Evolutionary conservation across 768 basidiomycete species (phyloP).

Genomic region (Amanita polypyramis): DNA sequence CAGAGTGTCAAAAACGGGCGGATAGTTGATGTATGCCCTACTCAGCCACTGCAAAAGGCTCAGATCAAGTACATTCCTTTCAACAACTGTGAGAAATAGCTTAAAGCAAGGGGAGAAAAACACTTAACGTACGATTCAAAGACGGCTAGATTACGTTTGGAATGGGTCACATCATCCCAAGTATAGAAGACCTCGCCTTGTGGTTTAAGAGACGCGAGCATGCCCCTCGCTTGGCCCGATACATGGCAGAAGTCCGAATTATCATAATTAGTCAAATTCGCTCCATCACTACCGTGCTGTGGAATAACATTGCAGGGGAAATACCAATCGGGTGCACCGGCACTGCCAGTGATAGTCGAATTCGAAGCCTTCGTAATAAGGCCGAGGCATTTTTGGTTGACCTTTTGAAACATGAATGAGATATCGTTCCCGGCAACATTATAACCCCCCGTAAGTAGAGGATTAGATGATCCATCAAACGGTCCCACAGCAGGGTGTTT

Average conservation of each 20-base stretch:
- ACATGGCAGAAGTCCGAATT: slow-evolving; percentile 64
- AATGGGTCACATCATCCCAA: slow-evolving; percentile 74
- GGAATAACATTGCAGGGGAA: slow-evolving; percentile 93
- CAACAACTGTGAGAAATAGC: not conserved
- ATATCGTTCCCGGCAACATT: slow-evolving; percentile 80
- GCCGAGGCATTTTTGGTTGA: slow-evolving; percentile 72
- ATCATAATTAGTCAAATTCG: slow-evolving; percentile 66
- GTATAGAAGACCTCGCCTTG: slow-evolving; percentile 89
- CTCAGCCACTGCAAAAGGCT: slow-evolving; percentile 79
- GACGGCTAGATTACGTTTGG: slow-evolving; percentile 77
- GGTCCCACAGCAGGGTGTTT: slow-evolving; percentile 62
- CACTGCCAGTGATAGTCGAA: slow-evolving; percentile 59
- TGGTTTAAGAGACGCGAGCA: slow-evolving; percentile 38
- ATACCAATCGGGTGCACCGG: slow-evolving; percentile 76
- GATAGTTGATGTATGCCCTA: slow-evolving; percentile 71
- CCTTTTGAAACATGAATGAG: slow-evolving; percentile 90
- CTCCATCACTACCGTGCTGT: slow-evolving; percentile 50
- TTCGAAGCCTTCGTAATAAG: slow-evolving; percentile 63
- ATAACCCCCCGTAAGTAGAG: slow-evolving; percentile 70
- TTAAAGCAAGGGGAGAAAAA: slow-evolving; percentile 1
- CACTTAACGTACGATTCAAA: slow-evolving; percentile 69
- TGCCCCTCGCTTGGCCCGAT: slow-evolving; percentile 36
- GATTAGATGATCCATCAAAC: slow-evolving; percentile 79
- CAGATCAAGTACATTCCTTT: slow-evolving; percentile 83
- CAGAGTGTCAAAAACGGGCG: slow-evolving; percentile 72